Evolutionary conservation across 331 rosid species (phyloP).

Genomic region (Acacia pycnantha): DNA sequence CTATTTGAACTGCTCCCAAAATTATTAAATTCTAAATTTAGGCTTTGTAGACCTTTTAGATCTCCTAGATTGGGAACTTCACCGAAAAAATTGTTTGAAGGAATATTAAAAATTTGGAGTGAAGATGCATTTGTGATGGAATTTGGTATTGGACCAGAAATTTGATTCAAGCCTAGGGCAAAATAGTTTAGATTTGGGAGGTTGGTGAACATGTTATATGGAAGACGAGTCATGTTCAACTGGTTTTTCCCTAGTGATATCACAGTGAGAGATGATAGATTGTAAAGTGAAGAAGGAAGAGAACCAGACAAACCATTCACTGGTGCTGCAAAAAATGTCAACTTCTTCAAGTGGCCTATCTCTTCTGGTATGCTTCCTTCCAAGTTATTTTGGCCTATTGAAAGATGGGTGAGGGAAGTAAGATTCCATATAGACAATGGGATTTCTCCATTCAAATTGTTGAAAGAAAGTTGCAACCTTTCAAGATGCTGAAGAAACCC

Average conservation of each 20-base stretch:
- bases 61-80: background rate
- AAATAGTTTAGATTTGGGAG: too few relatives aligned
- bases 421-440: background rate
- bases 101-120: background rate
- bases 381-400: too few relatives aligned
- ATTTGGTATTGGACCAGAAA: too few relatives aligned
- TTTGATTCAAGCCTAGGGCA: too few relatives aligned
- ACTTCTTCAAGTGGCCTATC: too few relatives aligned
- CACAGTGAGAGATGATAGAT: background rate
- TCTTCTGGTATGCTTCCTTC: too few relatives aligned
- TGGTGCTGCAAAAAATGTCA: too few relatives aligned
- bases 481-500: background rate
- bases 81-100: background rate
- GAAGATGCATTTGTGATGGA: slow-evolving; percentile 18
- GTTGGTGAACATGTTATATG: slow-evolving; percentile 11
- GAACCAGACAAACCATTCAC: background rate
- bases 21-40: background rate
- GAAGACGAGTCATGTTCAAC: slow-evolving; percentile 12
- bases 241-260: background rate
- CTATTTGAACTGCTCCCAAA: background rate
- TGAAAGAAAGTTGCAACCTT: background rate
- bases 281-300: slow-evolving; percentile 28
- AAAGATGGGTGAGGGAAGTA: too few relatives aligned
- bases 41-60: background rate
- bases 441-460: background rate